Conservation (phyloP, 345 rosid genomes). For the Physaria fendleri region DNA sequence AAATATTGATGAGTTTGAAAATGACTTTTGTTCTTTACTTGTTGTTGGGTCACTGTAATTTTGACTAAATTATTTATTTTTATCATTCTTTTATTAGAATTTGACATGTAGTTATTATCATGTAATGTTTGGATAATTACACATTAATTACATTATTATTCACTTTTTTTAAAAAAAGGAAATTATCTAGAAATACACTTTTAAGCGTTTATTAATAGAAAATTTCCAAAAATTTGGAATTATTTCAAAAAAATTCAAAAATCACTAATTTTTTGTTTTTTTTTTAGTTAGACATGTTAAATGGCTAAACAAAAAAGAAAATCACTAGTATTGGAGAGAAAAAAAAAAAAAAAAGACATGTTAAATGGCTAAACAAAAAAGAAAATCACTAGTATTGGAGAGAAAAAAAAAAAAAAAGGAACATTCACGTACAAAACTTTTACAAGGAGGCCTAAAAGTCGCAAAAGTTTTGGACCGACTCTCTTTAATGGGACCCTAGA, state of each 20-base stretch:
- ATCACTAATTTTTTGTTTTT: no score
- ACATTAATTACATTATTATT: background rate
- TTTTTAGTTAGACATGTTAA: no score
- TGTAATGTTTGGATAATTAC: background rate
- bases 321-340: no score
- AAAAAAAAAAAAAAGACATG: no score
- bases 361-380: no score
- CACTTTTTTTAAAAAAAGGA: no score
- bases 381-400: no score
- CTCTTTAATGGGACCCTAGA: conserved; percentile 7
- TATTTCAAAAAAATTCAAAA: no score
- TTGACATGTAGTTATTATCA: background rate
- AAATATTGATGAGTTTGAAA: background rate
- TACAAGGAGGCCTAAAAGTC: background rate
- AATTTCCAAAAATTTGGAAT: no score
- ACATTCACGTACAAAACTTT: background rate
- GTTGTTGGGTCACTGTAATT: background rate
- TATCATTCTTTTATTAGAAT: background rate
- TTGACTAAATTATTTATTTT: background rate
- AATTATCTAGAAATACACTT: no score
- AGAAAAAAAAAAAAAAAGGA: background rate
- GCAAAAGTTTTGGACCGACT: conserved; percentile 11
- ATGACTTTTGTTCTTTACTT: background rate
- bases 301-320: no score
- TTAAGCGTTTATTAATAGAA: no score